phyloP scores from a whole-genome alignment of 129 eudicot species.

The Pulicaria dysenterica region DNA sequence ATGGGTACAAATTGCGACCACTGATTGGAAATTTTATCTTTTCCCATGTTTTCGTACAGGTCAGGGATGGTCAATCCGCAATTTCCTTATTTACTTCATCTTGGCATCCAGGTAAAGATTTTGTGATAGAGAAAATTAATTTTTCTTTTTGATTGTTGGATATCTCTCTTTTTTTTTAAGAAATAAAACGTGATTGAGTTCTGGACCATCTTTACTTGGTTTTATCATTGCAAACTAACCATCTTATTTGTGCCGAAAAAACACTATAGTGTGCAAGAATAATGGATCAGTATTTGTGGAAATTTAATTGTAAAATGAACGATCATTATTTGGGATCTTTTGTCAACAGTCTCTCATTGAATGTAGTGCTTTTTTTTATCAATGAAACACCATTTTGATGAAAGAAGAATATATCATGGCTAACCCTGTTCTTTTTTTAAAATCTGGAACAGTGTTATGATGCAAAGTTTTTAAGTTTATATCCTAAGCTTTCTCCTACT shows the following conservation, averaged over 20 bases:
- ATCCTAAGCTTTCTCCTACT: constrained; percentile 67
- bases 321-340: not conserved
- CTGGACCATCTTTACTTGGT: not conserved
- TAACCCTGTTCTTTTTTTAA: not conserved
- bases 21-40: not conserved
- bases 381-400: not conserved
- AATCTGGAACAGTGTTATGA: constrained; percentile 60
- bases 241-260: not conserved
- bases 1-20: not conserved
- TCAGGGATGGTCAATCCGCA: constrained; percentile 72
- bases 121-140: not conserved
- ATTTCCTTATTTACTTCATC: constrained; percentile 81
- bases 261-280: not conserved
- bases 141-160: not conserved
- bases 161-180: not conserved
- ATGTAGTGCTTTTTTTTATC: not conserved
- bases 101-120: constrained; percentile 77
- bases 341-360: not conserved
- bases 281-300: not conserved
- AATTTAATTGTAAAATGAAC: not conserved
- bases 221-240: not conserved
- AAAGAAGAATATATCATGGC: not conserved
- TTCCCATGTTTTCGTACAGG: constrained; percentile 38
- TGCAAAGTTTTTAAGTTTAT: constrained; percentile 62
- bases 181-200: not conserved